Conservation (phyloP, 2,329 filamentous ascomycete genomes). For the Ceratocystiopsis brevicomis region DNA sequence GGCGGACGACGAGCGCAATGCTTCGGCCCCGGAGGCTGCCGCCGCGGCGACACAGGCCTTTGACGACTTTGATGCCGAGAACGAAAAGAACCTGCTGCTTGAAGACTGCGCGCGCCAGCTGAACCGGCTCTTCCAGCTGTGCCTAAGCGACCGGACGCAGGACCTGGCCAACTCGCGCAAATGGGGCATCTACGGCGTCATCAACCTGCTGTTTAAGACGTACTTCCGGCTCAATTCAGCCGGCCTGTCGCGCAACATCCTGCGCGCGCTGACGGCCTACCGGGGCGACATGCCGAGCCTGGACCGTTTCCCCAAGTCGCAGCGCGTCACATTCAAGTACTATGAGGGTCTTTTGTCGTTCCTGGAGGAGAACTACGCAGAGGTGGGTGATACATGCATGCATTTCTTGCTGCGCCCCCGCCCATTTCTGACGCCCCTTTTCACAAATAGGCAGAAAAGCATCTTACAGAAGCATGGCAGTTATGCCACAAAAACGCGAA, state of each 20-base stretch:
- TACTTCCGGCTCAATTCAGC: slow-evolving; percentile 93
- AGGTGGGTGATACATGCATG: slow-evolving; percentile 27
- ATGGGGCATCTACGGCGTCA: slow-evolving; percentile 93
- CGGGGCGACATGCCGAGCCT: slow-evolving; percentile 63
- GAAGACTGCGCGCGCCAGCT: slow-evolving; percentile 82
- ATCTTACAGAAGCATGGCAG: slow-evolving; percentile 64
- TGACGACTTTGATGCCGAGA: slow-evolving; percentile 64
- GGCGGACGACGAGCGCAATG: slow-evolving; percentile 52
- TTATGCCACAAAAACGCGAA: slow-evolving; percentile 55
- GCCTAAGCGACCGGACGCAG: slow-evolving; percentile 64
- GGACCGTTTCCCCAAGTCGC: slow-evolving; percentile 65
- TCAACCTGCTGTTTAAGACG: slow-evolving; percentile 92
- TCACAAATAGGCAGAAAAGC: slow-evolving; percentile 46
- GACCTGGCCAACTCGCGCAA: slow-evolving; percentile 71
- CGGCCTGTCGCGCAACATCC: slow-evolving; percentile 72
- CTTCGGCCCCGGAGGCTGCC: slow-evolving; percentile 12
- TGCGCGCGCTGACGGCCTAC: slow-evolving; percentile 65
- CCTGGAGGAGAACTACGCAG: slow-evolving; percentile 76
- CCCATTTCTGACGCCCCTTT: background rate
- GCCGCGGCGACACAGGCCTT: slow-evolving; percentile 24
- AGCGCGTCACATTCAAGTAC: slow-evolving; percentile 90
- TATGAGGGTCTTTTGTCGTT: slow-evolving; percentile 90
- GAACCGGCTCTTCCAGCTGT: slow-evolving; percentile 81
- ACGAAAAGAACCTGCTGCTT: slow-evolving; percentile 64
- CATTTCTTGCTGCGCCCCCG: background rate